Evolutionary conservation across 2,329 filamentous ascomycete species (phyloP).

Genomic region (Apiospora kogelbergensis): DNA sequence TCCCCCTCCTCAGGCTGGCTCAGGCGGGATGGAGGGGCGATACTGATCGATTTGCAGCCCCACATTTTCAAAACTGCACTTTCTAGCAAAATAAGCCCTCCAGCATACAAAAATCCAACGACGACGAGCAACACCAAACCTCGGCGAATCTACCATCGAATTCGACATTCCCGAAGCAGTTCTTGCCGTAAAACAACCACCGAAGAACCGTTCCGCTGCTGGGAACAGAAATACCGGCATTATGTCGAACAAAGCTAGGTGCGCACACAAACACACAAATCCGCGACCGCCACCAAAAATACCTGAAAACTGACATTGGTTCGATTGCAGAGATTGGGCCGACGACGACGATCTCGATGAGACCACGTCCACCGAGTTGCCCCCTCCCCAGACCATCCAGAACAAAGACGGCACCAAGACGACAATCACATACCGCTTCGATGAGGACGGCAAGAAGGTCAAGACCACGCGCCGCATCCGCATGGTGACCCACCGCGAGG

Average conservation of each 20-base stretch:
- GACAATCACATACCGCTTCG: conserved; percentile 83
- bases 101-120: background rate
- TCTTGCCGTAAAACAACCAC: background rate
- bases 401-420: conserved; percentile 99
- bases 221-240: conserved; percentile 6
- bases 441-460: conserved; percentile 92
- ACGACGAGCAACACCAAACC: background rate
- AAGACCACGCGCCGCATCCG: conserved; percentile 97
- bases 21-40: conserved; percentile 3
- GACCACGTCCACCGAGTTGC: conserved; percentile 63
- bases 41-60: background rate
- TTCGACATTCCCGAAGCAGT: background rate
- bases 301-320: background rate
- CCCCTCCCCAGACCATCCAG: conserved; percentile 81
- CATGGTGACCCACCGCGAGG: conserved; percentile 85
- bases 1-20: background rate
- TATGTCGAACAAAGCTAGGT: conserved; percentile 17
- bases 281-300: background rate
- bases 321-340: conserved; percentile 71
- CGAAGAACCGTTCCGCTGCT: background rate
- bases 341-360: conserved; percentile 91
- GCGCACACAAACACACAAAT: conserved; percentile 9
- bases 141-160: background rate
- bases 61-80: conserved; percentile 8
- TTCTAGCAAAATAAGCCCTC: conserved; percentile 3